These are phyloP conservation scores for Platismatia glauca DNA, from an alignment of 495 filamentous ascomycete genomes.

Conservation along the genomic window DNA sequence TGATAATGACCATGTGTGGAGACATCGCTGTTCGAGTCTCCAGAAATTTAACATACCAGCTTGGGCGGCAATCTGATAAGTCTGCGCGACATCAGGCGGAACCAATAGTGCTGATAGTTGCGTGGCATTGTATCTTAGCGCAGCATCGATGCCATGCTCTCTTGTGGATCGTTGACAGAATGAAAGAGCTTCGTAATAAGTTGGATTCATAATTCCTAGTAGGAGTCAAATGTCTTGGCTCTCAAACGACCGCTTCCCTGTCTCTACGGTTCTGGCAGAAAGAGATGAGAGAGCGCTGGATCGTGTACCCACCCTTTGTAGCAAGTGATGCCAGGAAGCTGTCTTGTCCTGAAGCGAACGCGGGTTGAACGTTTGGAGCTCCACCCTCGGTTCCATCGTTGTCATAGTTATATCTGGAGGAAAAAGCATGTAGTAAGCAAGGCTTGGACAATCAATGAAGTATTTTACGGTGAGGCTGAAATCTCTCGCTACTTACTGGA, in stretches of 20 bases:
- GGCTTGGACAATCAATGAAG: too few species aligned
- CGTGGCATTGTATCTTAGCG: conserved; percentile 41
- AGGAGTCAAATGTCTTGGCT: background rate
- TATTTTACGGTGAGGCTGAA: too few species aligned
- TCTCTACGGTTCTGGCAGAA: background rate
- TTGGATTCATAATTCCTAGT: conserved; percentile 48
- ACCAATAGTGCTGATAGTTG: conserved; percentile 53
- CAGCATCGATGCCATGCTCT: conserved; percentile 60
- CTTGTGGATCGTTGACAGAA: conserved; percentile 51
- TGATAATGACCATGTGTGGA: too few species aligned
- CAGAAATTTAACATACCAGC: conserved; percentile 26
- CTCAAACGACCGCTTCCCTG: background rate
- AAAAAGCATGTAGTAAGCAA: background rate
- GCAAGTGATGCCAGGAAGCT: conserved; percentile 52
- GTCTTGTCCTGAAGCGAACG: conserved; percentile 64
- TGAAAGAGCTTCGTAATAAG: conserved; percentile 53
- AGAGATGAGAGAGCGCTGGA: background rate
- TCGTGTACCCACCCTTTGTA: conserved; percentile 32
- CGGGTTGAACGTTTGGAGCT: conserved; percentile 50
- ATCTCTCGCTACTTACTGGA: conserved; percentile 28
- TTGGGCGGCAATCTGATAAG: conserved; percentile 46
- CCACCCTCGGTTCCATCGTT: conserved; percentile 64
- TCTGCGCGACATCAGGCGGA: conserved; percentile 57
- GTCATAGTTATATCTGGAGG: conserved; percentile 48
- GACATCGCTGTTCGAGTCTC: conserved; percentile 23